Evolutionary conservation across 1,284 basidiomycete species (phyloP).

Genomic region (Singerocomus inundabilis): DNA sequence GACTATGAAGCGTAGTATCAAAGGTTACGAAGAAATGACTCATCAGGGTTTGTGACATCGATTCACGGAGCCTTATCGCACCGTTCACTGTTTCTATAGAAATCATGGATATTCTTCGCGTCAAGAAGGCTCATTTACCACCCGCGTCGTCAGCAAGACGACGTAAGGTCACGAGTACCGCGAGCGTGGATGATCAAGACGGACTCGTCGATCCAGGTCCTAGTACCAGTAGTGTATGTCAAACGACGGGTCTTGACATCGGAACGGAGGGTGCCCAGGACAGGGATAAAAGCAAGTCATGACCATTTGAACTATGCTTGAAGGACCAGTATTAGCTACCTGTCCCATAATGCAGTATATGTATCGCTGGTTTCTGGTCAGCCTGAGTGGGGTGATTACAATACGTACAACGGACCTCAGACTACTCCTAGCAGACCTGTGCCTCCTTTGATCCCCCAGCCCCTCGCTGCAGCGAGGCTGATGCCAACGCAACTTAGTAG

Average conservation of each 20-base stretch:
- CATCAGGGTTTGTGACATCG: conserved; percentile 54
- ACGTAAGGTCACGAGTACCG: conserved; percentile 53
- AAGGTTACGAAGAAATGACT: conserved; percentile 74
- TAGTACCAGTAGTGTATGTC: conserved; percentile 15
- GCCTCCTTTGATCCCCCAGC: conserved; percentile 60
- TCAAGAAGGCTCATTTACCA: conserved; percentile 64
- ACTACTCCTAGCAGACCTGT: conserved; percentile 65
- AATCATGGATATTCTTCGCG: conserved; percentile 74
- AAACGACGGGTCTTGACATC: conserved; percentile 13
- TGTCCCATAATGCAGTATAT: conserved; percentile 2
- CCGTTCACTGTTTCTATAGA: conserved; percentile 41
- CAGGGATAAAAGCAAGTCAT: conserved; percentile 40
- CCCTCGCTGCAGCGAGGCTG: conserved; percentile 66
- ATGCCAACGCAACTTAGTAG: conserved; percentile 76
- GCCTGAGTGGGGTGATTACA: neutral
- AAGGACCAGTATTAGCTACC: neutral
- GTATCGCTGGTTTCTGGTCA: neutral
- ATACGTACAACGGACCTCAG: conserved; percentile 16
- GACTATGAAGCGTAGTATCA: conserved; percentile 71
- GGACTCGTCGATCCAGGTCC: conserved; percentile 26
- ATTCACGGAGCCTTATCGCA: conserved; percentile 3
- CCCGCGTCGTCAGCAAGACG: conserved; percentile 40
- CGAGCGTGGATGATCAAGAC: conserved; percentile 39
- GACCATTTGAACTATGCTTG: conserved; percentile 34
- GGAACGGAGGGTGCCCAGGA: conserved; percentile 18